Evolutionary conservation across 1,139 yeast species (phyloP).

Genomic region (Yamadazyma buinensis): DNA sequence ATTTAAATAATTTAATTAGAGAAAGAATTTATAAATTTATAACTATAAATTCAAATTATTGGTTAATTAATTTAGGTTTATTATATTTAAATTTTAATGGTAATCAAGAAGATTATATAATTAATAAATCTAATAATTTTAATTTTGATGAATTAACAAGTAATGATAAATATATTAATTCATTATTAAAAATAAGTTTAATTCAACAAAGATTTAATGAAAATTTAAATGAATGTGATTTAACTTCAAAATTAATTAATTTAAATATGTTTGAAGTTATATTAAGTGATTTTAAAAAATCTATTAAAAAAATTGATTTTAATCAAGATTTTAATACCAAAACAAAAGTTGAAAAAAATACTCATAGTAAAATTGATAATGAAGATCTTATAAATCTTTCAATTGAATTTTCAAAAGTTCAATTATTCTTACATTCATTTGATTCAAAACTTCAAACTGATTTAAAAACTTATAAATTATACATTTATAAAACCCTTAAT

Average conservation of each 20-base stretch:
- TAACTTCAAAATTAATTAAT: constrained; percentile 29
- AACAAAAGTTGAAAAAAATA: not conserved
- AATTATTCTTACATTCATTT: constrained; percentile 36
- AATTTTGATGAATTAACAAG: constrained; percentile 5
- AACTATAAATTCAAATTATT: constrained; percentile 42
- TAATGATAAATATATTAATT: constrained; percentile 36
- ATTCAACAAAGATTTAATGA: constrained; percentile 42
- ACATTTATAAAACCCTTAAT: constrained; percentile 26
- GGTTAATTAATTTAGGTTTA: constrained; percentile 41
- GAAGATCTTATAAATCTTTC: constrained; percentile 30
- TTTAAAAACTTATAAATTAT: constrained; percentile 26
- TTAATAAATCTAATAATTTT: constrained; percentile 30
- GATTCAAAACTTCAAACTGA: constrained; percentile 26
- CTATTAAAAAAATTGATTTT: not conserved
- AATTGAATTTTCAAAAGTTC: constrained; percentile 38
- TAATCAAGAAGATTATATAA: constrained; percentile 39
- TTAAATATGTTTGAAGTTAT: constrained; percentile 45
- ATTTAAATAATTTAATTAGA: constrained; percentile 34
- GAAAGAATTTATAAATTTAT: constrained; percentile 45
- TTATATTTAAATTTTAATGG: constrained; percentile 39
- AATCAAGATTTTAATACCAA: not conserved
- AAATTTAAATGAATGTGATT: constrained; percentile 25
- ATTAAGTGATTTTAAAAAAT: constrained; percentile 26
- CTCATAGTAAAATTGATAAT: constrained; percentile 2
- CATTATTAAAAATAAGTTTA: constrained; percentile 36